phyloP scores from a whole-genome alignment of 2,329 filamentous ascomycete genomes.

The Geosmithia flava region DNA sequence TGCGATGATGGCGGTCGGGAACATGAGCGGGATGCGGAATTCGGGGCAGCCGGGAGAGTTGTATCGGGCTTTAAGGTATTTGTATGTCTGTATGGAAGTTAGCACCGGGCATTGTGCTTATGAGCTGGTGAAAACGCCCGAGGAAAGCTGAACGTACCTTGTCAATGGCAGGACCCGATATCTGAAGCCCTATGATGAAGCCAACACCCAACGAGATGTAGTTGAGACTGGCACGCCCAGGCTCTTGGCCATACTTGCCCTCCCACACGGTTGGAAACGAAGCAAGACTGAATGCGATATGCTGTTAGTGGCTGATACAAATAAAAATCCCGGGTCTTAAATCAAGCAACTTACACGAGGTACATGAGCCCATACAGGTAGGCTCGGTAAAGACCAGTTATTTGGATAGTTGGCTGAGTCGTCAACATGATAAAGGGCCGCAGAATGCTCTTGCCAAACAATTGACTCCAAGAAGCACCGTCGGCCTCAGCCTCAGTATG shows the following conservation, averaged over 20 bases:
- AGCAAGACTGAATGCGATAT: constrained; percentile 21
- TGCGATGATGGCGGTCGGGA: constrained; percentile 23
- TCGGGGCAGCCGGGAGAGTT: constrained; percentile 16
- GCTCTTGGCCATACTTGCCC: constrained; percentile 30
- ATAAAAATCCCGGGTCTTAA: no score
- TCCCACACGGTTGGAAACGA: constrained; percentile 39
- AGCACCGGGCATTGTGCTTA: no score
- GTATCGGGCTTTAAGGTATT: constrained; percentile 10
- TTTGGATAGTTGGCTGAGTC: constrained; percentile 35
- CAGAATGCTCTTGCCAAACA: constrained; percentile 19
- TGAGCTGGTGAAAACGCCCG: no score
- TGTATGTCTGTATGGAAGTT: constrained; percentile 11
- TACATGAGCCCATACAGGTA: constrained; percentile 43
- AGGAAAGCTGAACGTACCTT: constrained; percentile 13
- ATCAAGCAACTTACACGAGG: constrained; percentile 20
- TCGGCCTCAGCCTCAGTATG: constrained; percentile 15
- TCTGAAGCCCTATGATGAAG: constrained; percentile 39
- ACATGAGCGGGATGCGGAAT: constrained; percentile 20
- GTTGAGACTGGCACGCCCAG: constrained; percentile 33
- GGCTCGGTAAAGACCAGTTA: constrained; percentile 34
- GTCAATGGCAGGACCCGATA: constrained; percentile 30
- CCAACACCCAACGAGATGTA: constrained; percentile 41
- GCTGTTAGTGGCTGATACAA: neutral
- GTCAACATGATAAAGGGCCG: constrained; percentile 35
- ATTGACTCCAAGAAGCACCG: constrained; percentile 11